Evolutionary conservation across 106 monocot genomes (phyloP).

Genomic region (Cymbidium sinense): DNA sequence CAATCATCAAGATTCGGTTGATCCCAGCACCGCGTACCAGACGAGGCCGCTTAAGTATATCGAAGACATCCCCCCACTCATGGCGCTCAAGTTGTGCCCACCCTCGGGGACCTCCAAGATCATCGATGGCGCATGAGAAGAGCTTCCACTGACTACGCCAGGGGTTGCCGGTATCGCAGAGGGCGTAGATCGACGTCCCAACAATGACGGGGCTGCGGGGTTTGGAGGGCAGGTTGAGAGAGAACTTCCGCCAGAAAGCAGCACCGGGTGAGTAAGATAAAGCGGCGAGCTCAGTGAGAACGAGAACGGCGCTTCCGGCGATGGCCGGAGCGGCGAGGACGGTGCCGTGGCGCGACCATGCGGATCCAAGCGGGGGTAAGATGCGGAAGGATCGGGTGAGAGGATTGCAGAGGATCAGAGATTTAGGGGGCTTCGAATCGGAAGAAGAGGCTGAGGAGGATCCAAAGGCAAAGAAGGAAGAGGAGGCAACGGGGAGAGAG

Average conservation of each 20-base stretch:
- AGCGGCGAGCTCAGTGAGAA: conserved; percentile 88
- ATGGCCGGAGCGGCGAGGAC: conserved; percentile 51
- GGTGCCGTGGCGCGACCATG: conserved; percentile 97
- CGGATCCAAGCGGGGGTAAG: conserved; percentile 88
- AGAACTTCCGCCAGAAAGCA: conserved; percentile 62
- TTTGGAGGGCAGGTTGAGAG: conserved; percentile 81
- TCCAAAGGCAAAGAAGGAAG: conserved; percentile 31
- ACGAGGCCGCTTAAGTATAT: conserved; percentile 77
- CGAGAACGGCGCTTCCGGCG: conserved; percentile 47
- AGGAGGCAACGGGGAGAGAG: conserved; percentile 43
- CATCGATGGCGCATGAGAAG: conserved; percentile 51
- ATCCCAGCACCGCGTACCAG: conserved; percentile 54
- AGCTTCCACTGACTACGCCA: conserved; percentile 99
- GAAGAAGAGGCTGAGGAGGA: not conserved
- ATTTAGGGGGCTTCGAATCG: conserved; percentile 23
- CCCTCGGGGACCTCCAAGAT: conserved; percentile 32
- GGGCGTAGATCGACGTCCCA: conserved; percentile 34
- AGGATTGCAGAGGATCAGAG: conserved; percentile 85
- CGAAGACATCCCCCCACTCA: conserved; percentile 87
- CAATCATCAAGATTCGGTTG: conserved; percentile 65
- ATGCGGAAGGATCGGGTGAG: conserved; percentile 49
- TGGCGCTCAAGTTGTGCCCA: conserved; percentile 63
- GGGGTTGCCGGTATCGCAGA: conserved; percentile 80
- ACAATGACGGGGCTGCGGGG: conserved; percentile 75
- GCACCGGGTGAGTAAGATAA: conserved; percentile 46